Conservation (phyloP, 306 rosid genomes). For the Rosa multiflora region DNA sequence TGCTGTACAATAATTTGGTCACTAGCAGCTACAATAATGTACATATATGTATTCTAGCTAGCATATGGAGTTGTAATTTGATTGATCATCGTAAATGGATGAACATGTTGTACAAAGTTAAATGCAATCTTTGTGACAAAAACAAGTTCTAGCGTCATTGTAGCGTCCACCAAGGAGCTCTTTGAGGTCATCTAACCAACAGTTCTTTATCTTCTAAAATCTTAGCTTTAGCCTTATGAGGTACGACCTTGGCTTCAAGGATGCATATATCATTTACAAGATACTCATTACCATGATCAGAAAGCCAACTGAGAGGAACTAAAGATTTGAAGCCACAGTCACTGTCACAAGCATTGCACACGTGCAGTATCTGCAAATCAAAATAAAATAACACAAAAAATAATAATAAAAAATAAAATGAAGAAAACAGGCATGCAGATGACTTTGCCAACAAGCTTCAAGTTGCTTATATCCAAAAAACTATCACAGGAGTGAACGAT, state of each 20-base stretch:
- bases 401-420: neutral
- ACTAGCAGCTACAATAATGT: too few relatives aligned
- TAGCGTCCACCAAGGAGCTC: too few relatives aligned
- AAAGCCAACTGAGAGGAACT: neutral
- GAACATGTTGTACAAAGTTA: too few relatives aligned
- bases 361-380: constrained; percentile 4
- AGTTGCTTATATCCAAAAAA: neutral
- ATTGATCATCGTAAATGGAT: too few relatives aligned
- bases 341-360: neutral
- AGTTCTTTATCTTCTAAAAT: neutral
- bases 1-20: too few relatives aligned
- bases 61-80: too few relatives aligned
- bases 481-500: neutral
- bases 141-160: too few relatives aligned
- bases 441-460: too few relatives aligned
- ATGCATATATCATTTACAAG: constrained; percentile 12
- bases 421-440: neutral
- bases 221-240: neutral
- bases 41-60: too few relatives aligned
- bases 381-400: neutral
- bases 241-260: constrained; percentile 1
- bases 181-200: too few relatives aligned
- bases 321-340: constrained; percentile 5
- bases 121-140: too few relatives aligned
- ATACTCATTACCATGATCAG: neutral